Conservation (phyloP, 2,329 filamentous ascomycete genomes). For the Fragosphaeria purpurea region DNA sequence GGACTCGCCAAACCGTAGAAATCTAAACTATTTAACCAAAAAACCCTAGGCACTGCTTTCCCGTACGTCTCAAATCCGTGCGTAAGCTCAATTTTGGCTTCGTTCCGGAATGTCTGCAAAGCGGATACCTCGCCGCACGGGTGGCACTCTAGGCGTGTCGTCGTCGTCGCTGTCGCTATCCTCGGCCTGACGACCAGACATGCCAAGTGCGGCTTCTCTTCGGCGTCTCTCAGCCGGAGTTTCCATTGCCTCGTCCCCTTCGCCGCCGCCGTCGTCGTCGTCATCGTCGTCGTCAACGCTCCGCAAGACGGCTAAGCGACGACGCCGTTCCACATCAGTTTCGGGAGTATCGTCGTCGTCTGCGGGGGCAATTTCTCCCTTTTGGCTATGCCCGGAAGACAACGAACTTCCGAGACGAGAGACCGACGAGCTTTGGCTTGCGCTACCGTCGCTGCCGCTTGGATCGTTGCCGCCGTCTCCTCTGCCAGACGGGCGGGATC, state of each 20-base stretch:
- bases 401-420: background rate
- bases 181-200: conserved; percentile 32
- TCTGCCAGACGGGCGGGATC: background rate
- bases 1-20: no score
- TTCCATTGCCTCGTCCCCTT: conserved; percentile 34
- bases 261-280: conserved; percentile 21
- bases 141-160: conserved; percentile 42
- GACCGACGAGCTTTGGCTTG: conserved; percentile 3
- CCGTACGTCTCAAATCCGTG: no score
- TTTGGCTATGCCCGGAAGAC: background rate
- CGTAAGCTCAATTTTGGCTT: background rate
- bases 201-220: conserved; percentile 63
- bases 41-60: no score
- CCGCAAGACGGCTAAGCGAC: conserved; percentile 47
- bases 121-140: conserved; percentile 45
- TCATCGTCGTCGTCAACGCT: conserved; percentile 31
- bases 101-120: conserved; percentile 42
- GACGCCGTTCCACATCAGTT: conserved; percentile 58
- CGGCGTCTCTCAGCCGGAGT: conserved; percentile 66
- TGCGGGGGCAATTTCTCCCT: background rate
- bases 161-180: conserved; percentile 49
- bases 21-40: no score
- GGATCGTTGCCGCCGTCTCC: background rate
- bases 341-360: conserved; percentile 29
- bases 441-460: background rate